Conservation (phyloP, 208 protist genomes). For the Crithidia brevicula region DNA sequence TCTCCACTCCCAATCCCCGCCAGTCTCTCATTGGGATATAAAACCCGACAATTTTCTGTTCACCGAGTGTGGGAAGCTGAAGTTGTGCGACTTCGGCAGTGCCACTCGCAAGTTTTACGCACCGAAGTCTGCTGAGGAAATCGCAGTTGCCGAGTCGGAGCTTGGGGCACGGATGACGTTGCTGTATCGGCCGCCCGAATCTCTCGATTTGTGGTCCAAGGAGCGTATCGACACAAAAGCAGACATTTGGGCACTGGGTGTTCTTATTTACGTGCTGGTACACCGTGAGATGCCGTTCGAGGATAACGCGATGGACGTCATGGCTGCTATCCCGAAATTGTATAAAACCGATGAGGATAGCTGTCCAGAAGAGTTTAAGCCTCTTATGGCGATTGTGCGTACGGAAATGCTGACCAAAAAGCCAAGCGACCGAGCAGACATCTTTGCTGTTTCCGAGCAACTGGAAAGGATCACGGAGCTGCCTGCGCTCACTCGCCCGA, state of each 20-base stretch:
- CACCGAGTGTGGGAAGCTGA: constrained; percentile 57
- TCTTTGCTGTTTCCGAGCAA: constrained; percentile 60
- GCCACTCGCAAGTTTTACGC: constrained; percentile 73
- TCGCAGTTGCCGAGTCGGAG: constrained; percentile 67
- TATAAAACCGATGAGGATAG: constrained; percentile 33
- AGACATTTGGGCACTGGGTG: constrained; percentile 96
- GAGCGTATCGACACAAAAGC: constrained; percentile 86
- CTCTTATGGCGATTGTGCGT: constrained; percentile 58
- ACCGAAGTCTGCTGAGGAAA: constrained; percentile 62
- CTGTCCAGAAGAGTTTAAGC: constrained; percentile 42
- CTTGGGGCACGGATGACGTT: constrained; percentile 90
- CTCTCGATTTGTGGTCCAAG: constrained; percentile 92
- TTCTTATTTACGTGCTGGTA: constrained; percentile 93
- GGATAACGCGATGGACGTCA: constrained; percentile 70
- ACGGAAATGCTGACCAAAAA: constrained; percentile 67
- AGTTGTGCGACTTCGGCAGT: constrained; percentile 96
- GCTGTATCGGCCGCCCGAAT: constrained; percentile 94
- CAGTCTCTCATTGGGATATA: constrained; percentile 94
- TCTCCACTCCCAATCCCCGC: constrained; percentile 74
- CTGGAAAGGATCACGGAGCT: constrained; percentile 46
- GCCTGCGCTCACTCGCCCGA: constrained; percentile 31
- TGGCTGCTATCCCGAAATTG: constrained; percentile 57
- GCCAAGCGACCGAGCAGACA: constrained; percentile 54
- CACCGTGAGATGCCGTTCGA: constrained; percentile 93
- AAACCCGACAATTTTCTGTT: constrained; percentile 94